A percentile compares a stretch with the other conserved stretches of the same genome.
Evolutionary conservation across 2,329 filamentous ascomycete species (phyloP).

Genomic region (Balansia obtecta): DNA sequence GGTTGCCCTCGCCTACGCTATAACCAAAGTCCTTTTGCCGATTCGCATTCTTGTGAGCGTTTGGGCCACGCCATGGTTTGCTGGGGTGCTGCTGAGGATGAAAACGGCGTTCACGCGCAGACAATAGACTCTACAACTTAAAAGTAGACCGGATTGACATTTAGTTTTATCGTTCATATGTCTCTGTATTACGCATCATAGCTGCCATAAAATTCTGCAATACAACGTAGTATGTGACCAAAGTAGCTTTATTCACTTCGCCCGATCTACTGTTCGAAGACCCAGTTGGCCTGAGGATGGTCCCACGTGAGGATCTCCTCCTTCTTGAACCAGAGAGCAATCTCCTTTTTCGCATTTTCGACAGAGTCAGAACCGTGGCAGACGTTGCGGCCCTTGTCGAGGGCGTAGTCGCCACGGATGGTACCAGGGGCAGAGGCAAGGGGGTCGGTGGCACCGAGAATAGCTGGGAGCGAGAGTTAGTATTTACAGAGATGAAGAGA

Average conservation of each 20-base stretch:
- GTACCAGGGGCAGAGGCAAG: constrained; percentile 87
- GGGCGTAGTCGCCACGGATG: constrained; percentile 90
- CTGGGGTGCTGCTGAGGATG: constrained; percentile 44
- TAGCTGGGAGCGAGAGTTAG: constrained; percentile 33
- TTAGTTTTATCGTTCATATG: not conserved
- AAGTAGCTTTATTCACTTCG: not conserved
- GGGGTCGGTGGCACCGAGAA: constrained; percentile 99
- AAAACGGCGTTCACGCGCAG: constrained; percentile 19
- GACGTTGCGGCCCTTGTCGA: constrained; percentile 83
- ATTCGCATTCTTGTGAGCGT: constrained; percentile 65
- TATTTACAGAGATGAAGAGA: not conserved
- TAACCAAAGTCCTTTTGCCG: constrained; percentile 78
- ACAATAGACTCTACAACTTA: constrained; percentile 8
- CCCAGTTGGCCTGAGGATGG: constrained; percentile 75
- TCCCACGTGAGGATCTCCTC: constrained; percentile 80
- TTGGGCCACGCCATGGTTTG: constrained; percentile 90
- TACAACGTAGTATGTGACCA: not conserved
- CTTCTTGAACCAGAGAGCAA: constrained; percentile 93
- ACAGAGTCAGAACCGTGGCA: constrained; percentile 99
- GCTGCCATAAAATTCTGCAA: not conserved
- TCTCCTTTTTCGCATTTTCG: constrained; percentile 99
- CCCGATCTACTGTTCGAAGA: constrained; percentile 74
- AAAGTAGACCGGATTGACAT: not conserved
- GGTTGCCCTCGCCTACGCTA: constrained; percentile 79
- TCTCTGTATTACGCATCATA: not conserved